Base-by-base conservation (phyloP, 2,329 filamentous ascomycete species). In the Aspergillus sp. region DNA sequence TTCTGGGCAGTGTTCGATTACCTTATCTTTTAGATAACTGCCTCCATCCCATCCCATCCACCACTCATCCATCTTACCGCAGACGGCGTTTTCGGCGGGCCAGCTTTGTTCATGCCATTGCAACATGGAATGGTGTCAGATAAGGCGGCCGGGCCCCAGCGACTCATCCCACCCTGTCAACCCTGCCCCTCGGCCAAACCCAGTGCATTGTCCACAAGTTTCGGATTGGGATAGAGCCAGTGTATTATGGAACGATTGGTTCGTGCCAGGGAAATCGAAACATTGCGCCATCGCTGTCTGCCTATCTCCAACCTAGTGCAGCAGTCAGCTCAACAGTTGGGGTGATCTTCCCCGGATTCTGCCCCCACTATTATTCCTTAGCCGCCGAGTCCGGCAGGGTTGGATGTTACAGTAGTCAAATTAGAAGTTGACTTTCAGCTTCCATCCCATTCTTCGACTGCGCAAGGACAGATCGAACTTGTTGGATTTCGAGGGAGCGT, bases 301-400 rank as follows among this genome's bases (percentile, higher is more conserved):
- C 8, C 46, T 48, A 48, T 48, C 46, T 48, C 46, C 40, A 31
- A 31, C 27, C 27, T 11, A 31, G 27, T 11, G 27, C 27, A 9
- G 27, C 27, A 31, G 27, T 31, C 27, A 43, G 19, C 40, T 43
- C 40, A 17, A 17, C 40, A 43, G 31, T 15, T 27, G 27, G 27
- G 27, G 27, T 31, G 21, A 43, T 53, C 39, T 60, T 59, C 61
- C 61, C 61, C 61, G 52, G 61, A 61, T 61, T 63, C 56, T 52
- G 49, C 23, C 61, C 59, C 61, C 60, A 56, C 60, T 56, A 48
- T 48, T 48, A 14, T 14, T 48, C 50, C 17, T 27, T 44, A 41
- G 47, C 47, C 47, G 56, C 56, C 56, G 55, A 58, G 27, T 31
- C 27, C 27, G 27, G 27, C 27, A 31, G 27, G 27, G 9, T 31